These are phyloP conservation scores for Fallopia convolvulus DNA, from an alignment of 148 eudicot species.

Conservation along the genomic window DNA sequence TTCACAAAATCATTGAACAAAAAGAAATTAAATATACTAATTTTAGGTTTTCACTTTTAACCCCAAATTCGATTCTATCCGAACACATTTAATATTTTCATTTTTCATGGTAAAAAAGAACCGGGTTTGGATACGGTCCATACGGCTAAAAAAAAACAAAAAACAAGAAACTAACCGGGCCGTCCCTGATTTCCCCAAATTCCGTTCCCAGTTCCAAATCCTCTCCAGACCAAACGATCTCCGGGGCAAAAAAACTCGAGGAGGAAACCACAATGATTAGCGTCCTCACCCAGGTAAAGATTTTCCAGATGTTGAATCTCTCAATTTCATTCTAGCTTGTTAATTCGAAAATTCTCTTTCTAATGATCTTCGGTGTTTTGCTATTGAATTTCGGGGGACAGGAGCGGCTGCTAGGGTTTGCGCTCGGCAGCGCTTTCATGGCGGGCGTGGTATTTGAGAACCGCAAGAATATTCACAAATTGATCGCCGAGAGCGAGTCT, in stretches of 20 bases:
- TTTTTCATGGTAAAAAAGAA: not conserved
- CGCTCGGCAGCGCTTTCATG: conserved; percentile 12
- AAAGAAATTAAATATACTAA: too few species aligned
- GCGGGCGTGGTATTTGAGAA: conserved; percentile 8
- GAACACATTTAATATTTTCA: too few species aligned
- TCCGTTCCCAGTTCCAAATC: not conserved
- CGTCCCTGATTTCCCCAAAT: not conserved
- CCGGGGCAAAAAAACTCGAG: not conserved
- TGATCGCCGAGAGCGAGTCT: conserved; percentile 11
- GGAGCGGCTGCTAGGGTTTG: conserved; percentile 15
- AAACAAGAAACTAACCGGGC: not conserved
- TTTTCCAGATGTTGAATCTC: not conserved
- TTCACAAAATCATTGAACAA: too few species aligned
- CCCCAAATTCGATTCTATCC: too few species aligned
- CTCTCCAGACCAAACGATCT: not conserved
- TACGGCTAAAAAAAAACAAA: too few species aligned
- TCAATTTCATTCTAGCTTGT: not conserved
- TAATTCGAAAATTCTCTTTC: not conserved
- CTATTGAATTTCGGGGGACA: not conserved
- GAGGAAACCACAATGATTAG: conserved; percentile 9
- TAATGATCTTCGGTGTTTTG: not conserved
- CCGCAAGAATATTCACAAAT: conserved; percentile 8
- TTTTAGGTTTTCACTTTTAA: too few species aligned
- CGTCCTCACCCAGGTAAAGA: conserved; percentile 13
- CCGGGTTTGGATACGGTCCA: not conserved